phyloP scores from a whole-genome alignment of 75 land plant genomes.

The Ceratopteris richardii region DNA sequence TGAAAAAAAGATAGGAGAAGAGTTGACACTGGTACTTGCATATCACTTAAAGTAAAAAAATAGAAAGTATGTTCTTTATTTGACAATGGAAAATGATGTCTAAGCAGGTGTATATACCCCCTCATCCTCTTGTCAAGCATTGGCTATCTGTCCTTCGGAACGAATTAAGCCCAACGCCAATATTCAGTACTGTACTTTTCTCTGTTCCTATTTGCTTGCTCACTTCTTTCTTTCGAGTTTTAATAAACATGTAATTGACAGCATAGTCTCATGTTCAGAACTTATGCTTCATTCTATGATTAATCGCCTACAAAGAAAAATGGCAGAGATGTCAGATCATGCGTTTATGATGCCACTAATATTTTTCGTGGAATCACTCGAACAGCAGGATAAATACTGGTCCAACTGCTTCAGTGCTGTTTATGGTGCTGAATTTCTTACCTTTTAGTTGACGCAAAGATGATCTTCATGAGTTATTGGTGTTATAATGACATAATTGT shows the following conservation, averaged over 20 bases:
- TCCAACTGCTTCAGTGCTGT: no score
- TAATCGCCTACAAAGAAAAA: no score
- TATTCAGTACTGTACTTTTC: conserved; percentile 61
- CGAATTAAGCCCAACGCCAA: conserved; percentile 67
- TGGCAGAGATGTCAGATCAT: no score
- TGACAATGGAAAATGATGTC: not conserved
- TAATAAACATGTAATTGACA: not conserved
- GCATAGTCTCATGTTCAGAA: not conserved
- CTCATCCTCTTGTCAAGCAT: conserved; percentile 93
- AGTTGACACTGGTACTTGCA: conserved; percentile 1
- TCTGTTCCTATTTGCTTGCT: not conserved
- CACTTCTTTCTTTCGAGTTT: not conserved
- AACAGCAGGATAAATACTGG: no score
- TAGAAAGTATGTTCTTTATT: not conserved
- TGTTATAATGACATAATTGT: no score
- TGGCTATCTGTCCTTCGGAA: conserved; percentile 91
- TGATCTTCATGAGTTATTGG: no score
- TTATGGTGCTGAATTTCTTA: no score
- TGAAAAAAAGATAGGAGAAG: conserved; percentile 1
- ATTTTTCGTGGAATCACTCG: no score
- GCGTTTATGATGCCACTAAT: no score
- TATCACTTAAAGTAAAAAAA: not conserved
- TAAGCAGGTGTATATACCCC: conserved; percentile 83
- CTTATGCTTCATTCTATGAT: not conserved
- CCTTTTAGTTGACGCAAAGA: no score